A percentile compares a stretch with the other conserved stretches of the same genome.
Conservation (phyloP, 257 asterid species). For the Solanum medicagineum region DNA sequence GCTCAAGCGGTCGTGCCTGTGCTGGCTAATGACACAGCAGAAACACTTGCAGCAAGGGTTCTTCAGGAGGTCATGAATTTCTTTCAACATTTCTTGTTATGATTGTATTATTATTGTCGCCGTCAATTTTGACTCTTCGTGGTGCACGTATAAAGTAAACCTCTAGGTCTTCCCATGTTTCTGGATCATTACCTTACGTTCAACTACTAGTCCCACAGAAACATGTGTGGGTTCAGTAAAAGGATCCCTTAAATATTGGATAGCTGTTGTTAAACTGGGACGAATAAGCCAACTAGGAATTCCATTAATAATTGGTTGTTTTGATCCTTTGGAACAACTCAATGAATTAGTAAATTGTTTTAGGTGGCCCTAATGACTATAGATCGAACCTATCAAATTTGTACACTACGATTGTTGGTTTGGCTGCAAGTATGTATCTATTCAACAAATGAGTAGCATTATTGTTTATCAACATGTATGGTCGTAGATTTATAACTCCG, state of each 20-base stretch:
- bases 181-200: background rate
- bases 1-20: constrained; percentile 83
- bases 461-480: background rate
- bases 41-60: constrained; percentile 70
- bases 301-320: background rate
- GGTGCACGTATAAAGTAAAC: background rate
- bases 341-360: background rate
- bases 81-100: background rate
- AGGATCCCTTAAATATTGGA: background rate
- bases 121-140: background rate
- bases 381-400: background rate
- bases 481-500: background rate
- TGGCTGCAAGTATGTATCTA: background rate
- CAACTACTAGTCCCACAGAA: background rate
- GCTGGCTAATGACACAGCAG: constrained; percentile 61
- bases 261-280: background rate
- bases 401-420: background rate
- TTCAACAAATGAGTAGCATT: background rate
- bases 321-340: background rate
- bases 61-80: constrained; percentile 46
- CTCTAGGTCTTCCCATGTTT: background rate
- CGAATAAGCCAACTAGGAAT: background rate
- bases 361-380: background rate
- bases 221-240: background rate
- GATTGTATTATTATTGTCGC: background rate